Base-by-base conservation (phyloP, 2,329 filamentous ascomycete species). In the Didymella arachidicola region DNA sequence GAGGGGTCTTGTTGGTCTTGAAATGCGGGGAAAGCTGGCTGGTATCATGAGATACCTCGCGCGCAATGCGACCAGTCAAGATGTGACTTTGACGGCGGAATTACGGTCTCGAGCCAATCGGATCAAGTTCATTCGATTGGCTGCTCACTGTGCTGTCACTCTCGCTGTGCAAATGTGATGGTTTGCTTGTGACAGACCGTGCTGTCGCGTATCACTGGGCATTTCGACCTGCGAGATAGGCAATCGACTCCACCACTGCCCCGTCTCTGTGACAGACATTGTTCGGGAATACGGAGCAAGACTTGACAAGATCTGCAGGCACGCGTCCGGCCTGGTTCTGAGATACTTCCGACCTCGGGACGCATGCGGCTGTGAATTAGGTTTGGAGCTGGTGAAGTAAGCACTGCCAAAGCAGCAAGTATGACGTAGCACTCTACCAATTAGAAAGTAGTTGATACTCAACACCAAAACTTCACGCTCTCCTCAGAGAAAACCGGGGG, bases 1-100 rank as follows among this genome's bases (percentile, higher is more conserved):
- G 66, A 69, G 67, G 67, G 67, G 67, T 64, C 58, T 48, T 46
- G 58, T 46, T 60, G 59, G 61, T 53, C 32, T 62, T 67, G 64
- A 64, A 67, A 66, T 67, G 67, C 67, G 67, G 68, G 55, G 59
- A 65, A 58, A 61, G 60, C 61, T 68, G 60, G 59, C 62, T 50
- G 49, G 49, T 53, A 58, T 36, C 55, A 48, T 48, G 36, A 38
- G 51, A 42, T 57, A 57, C 42, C 16, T 38, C 45, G 32, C 45
- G 51, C 43, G 56, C 47, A 42, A 48, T 45, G 32, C 49, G 36
- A 64, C 63, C 65, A 64, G 61, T 46, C 34, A 46, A 54, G 41
- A 56, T 42, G 50, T 47, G 47, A 45, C 57, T 52, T 41, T 41
- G 41, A 58, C 51, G 18, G 30, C 43, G 45, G 32, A 50, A 60